Conservation (phyloP, 306 rosid species). For the Gastrolobium bilobum region DNA sequence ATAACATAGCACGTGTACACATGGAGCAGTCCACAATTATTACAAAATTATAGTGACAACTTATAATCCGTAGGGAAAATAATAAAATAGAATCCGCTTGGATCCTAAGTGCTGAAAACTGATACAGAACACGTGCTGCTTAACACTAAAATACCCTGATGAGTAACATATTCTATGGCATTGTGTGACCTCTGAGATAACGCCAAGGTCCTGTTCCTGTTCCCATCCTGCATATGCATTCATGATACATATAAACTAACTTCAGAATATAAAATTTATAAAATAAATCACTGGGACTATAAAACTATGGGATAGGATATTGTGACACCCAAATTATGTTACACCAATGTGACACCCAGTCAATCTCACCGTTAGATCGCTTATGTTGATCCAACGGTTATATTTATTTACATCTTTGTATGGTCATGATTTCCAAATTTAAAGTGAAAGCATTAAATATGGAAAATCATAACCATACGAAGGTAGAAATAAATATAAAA, state of each 20-base stretch:
- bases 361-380: no score
- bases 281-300: background rate
- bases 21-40: slow-evolving; percentile 6
- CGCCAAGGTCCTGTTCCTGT: slow-evolving; percentile 93
- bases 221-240: slow-evolving; percentile 74
- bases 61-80: background rate
- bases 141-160: background rate
- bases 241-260: background rate
- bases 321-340: no score
- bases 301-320: no score
- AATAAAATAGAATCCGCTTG: background rate
- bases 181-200: slow-evolving; percentile 52
- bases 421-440: no score
- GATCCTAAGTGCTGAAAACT: background rate
- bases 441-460: no score
- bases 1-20: background rate
- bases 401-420: no score
- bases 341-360: no score
- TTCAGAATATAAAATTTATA: background rate
- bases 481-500: no score
- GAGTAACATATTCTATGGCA: slow-evolving; percentile 5
- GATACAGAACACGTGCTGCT: background rate
- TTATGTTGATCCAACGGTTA: no score
- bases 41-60: background rate
- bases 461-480: no score